Conservation (phyloP, 2,329 filamentous ascomycete genomes). For the Fusarium nisikadoi region DNA sequence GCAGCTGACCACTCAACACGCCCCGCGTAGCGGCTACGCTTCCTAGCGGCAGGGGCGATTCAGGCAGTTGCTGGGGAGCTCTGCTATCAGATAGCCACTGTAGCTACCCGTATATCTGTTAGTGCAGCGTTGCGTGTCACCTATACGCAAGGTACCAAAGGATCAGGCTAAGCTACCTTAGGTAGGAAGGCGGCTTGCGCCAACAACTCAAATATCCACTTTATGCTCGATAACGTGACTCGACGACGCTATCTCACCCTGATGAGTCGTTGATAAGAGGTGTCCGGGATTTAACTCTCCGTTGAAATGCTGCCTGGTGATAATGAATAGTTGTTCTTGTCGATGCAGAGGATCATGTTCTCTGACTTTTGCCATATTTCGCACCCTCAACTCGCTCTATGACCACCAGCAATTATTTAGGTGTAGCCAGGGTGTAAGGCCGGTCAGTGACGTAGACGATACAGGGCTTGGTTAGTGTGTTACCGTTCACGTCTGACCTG, state of each 20-base stretch:
- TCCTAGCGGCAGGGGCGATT: constrained; percentile 38
- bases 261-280: constrained; percentile 42
- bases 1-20: constrained; percentile 33
- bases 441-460: constrained; percentile 28
- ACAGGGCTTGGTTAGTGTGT: constrained; percentile 1
- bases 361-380: neutral
- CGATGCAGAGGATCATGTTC: neutral
- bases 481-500: constrained; percentile 18
- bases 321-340: neutral
- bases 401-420: neutral
- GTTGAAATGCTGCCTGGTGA: neutral
- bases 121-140: constrained; percentile 33
- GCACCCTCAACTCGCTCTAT: neutral
- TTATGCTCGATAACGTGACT: constrained; percentile 40
- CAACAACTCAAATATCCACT: constrained; percentile 29
- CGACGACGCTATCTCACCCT: constrained; percentile 33
- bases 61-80: constrained; percentile 31
- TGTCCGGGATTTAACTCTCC: constrained; percentile 15
- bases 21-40: constrained; percentile 37
- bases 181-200: constrained; percentile 16
- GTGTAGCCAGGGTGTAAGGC: neutral
- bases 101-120: constrained; percentile 10
- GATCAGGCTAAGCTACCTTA: neutral
- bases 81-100: neutral
- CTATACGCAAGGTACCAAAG: constrained; percentile 22